A percentile compares a stretch with the other conserved stretches of the same genome.
These are phyloP conservation scores for Lactarius sp. DNA, from an alignment of 768 basidiomycete species.

Conservation along the genomic window DNA sequence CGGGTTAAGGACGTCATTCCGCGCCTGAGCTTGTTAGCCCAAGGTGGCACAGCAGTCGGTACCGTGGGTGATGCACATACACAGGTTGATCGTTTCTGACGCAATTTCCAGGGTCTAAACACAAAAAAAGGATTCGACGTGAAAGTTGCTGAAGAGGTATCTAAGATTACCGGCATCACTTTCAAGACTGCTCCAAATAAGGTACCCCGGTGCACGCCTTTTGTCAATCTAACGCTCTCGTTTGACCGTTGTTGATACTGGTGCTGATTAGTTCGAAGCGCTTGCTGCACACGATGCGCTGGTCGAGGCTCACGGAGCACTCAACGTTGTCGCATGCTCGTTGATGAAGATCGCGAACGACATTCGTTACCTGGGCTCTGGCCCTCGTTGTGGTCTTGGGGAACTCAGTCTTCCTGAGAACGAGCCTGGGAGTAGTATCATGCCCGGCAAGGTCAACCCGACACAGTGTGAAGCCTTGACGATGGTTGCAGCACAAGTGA, in stretches of 20 bases:
- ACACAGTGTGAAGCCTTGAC: constrained; percentile 99
- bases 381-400: constrained; percentile 95
- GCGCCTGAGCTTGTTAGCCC: constrained; percentile 83
- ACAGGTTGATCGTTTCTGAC: constrained; percentile 4
- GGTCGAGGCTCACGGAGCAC: constrained; percentile 93
- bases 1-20: constrained; percentile 79
- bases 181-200: constrained; percentile 99
- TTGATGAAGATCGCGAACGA: constrained; percentile 99
- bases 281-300: constrained; percentile 97
- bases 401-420: constrained; percentile 95
- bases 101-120: constrained; percentile 73
- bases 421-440: constrained; percentile 98
- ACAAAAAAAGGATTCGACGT: constrained; percentile 96
- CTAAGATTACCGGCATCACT: constrained; percentile 81
- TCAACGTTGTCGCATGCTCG: constrained; percentile 94
- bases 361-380: constrained; percentile 95
- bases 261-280: constrained; percentile 75
- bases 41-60: constrained; percentile 98
- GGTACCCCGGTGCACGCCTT: constrained; percentile 38
- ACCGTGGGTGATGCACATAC: constrained; percentile 56
- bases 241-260: neutral
- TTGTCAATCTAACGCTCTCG: neutral
- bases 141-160: constrained; percentile 87
- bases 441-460: constrained; percentile 99
- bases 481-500: constrained; percentile 98